Evolutionary conservation across 768 basidiomycete species (phyloP).

Genomic region (Xanthoconium stramineum): DNA sequence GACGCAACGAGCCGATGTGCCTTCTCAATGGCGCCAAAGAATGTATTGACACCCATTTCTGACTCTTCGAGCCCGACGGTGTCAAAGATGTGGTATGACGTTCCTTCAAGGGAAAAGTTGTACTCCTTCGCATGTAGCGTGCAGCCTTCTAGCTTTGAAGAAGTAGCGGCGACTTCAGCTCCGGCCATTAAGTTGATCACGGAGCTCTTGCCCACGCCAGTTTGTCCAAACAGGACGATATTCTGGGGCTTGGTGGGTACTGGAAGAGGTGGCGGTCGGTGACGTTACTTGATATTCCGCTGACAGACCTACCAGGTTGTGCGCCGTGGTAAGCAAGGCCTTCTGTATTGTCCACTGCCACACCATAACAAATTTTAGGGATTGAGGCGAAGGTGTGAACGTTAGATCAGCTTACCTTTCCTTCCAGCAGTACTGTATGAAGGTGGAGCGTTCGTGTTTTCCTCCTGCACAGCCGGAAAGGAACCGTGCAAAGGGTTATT

Average conservation of each 20-base stretch:
- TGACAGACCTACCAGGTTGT: not conserved
- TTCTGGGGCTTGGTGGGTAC: not conserved
- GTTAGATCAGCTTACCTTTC: too few relatives aligned
- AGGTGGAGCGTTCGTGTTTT: too few relatives aligned
- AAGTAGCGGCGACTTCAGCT: not conserved
- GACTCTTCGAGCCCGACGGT: not conserved
- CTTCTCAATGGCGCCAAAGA: not conserved
- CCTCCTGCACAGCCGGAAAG: too few relatives aligned
- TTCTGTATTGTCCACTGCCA: too few relatives aligned
- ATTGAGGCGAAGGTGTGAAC: too few relatives aligned
- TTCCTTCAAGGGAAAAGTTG: not conserved
- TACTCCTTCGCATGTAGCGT: not conserved
- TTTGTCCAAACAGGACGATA: constrained; percentile 9
- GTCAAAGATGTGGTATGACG: not conserved
- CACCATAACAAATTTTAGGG: too few relatives aligned
- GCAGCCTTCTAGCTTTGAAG: not conserved
- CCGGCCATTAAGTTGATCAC: constrained; percentile 10
- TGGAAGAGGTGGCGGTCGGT: too few relatives aligned
- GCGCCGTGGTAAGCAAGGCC: not conserved
- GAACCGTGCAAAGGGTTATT: too few relatives aligned
- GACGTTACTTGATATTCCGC: too few relatives aligned
- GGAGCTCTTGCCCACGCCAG: constrained; percentile 8
- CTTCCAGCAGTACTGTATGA: too few relatives aligned
- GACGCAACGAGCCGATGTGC: constrained; percentile 4
- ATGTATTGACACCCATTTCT: not conserved